Evolutionary conservation across 2,329 filamentous ascomycete species (phyloP), one percentile per base, ranked within the genome.

Genomic region (Aspergillus tamarii): DNA sequence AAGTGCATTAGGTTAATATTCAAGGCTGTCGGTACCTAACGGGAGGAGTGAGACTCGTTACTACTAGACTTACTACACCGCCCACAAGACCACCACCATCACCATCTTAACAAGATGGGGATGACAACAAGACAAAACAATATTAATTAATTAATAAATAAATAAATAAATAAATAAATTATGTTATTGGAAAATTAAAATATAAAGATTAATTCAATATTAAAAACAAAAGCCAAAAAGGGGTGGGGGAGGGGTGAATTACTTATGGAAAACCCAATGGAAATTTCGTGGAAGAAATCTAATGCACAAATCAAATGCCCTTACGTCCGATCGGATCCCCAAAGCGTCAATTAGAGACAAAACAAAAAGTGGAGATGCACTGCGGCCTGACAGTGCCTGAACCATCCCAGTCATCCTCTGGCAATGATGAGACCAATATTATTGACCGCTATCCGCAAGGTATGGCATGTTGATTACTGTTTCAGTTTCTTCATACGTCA

Each of bases 301-400:
- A 39, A 39, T 55, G 52, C 52, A 55, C 52, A 39, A 55, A 39
- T 39, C 52, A 55, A 19, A 39, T 9, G 12, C 21, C 34, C 32
- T 54, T 36, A 26, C 36, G 14, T 50, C 23, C 26, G 46, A 50
- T 50, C 46, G 26, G 12, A 50, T 50, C 46, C 46, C 26, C 53
- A 34, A 64, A 46, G 28, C 26, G 43, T 14, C 21, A 54, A 59
- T 48, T 10, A 53, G 46, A 55, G 32, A 54, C 32, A 36, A 36
- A 48, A 50, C 46, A 30, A 41, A 41, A 62, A 58, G 59, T 58
- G 50, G 23, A 43, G 53, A 68, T 67, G 70, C 69, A 72, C 65
- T 61, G 69, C 70, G 70, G 70, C 70, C 70, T 72, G 70, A 72
- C 60, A 63, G 66, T 68, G 69, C 69, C 67, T 71, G 69, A 70